A percentile compares a stretch with the other conserved stretches of the same genome.
Evolutionary conservation across 1,284 basidiomycete genomes (phyloP).

Genomic region (Papiliotrema nemorosa): DNA sequence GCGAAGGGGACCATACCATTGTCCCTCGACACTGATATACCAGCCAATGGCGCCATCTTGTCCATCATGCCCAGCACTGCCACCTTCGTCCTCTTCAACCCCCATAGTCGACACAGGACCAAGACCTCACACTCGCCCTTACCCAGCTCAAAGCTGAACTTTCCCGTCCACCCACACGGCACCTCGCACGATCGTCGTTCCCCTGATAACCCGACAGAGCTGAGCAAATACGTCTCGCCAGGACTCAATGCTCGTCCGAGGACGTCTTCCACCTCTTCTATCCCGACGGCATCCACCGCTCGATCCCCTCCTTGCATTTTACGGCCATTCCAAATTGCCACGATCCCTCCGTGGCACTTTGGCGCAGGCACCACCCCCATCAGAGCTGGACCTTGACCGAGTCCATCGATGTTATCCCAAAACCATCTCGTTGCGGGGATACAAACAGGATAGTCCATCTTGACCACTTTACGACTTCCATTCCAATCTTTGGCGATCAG

Average conservation of each 20-base stretch:
- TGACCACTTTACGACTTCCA: conserved; percentile 14
- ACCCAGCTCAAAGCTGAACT: conserved; percentile 7
- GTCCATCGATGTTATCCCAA: conserved; percentile 17
- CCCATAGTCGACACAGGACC: conserved; percentile 15
- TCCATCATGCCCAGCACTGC: conserved; percentile 28
- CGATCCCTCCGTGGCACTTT: conserved; percentile 13
- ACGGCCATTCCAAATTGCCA: conserved; percentile 26
- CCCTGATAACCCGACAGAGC: neutral
- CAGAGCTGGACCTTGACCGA: conserved; percentile 19
- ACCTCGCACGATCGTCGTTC: neutral
- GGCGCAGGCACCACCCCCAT: conserved; percentile 12
- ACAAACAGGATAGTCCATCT: conserved; percentile 2
- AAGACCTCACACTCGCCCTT: conserved; percentile 16
- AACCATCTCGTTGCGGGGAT: conserved; percentile 16
- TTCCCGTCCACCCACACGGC: neutral
- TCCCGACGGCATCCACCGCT: conserved; percentile 12
- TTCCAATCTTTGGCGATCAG: conserved; percentile 13
- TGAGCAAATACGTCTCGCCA: neutral
- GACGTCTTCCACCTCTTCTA: conserved; percentile 18
- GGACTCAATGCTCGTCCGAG: conserved; percentile 8
- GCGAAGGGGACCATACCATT: too few species aligned
- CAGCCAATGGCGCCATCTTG: conserved; percentile 24
- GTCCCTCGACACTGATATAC: conserved; percentile 2
- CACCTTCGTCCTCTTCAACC: conserved; percentile 6
- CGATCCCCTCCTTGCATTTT: conserved; percentile 5